Evolutionary conservation across 148 eudicot genomes (phyloP).

Genomic region (Heliamphora exappendiculata): DNA sequence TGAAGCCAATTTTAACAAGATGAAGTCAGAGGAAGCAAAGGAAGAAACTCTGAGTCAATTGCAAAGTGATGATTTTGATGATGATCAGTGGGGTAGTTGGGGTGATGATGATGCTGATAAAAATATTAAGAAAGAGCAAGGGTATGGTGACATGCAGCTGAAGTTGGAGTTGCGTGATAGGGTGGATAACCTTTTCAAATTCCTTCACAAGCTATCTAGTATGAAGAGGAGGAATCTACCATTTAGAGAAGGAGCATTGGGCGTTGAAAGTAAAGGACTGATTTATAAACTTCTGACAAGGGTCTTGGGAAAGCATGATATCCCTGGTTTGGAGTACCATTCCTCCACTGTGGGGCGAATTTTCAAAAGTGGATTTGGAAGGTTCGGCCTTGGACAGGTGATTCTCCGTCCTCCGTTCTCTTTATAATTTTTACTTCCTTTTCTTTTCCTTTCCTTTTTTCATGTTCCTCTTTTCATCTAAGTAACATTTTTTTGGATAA

Average conservation of each 20-base stretch:
- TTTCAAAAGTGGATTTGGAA: constrained; percentile 90
- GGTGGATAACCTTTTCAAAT: constrained; percentile 82
- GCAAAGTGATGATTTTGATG: constrained; percentile 61
- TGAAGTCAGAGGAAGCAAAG: constrained; percentile 32
- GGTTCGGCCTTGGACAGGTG: constrained; percentile 98
- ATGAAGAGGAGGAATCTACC: constrained; percentile 44
- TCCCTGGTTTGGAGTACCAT: constrained; percentile 91
- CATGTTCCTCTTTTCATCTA: not conserved
- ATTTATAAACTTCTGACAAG: constrained; percentile 56
- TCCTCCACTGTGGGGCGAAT: constrained; percentile 94
- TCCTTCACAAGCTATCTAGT: constrained; percentile 71
- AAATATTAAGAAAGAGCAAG: constrained; percentile 51
- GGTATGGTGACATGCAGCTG: constrained; percentile 72
- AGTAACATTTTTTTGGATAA: not conserved
- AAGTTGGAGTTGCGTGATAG: constrained; percentile 86
- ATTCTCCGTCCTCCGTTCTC: not conserved
- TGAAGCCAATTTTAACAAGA: constrained; percentile 46
- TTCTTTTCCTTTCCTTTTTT: not conserved
- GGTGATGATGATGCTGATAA: constrained; percentile 77
- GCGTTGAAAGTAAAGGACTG: constrained; percentile 55
- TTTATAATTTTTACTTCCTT: not conserved
- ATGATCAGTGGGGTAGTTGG: constrained; percentile 90
- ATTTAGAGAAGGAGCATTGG: constrained; percentile 41
- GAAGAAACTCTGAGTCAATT: constrained; percentile 33
- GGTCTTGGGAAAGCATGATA: constrained; percentile 55